Percentiles rank a stretch among this genome's conserved stretches.
phyloP scores from a whole-genome alignment of 306 rosid species.

The Aeschynomene evenia region DNA sequence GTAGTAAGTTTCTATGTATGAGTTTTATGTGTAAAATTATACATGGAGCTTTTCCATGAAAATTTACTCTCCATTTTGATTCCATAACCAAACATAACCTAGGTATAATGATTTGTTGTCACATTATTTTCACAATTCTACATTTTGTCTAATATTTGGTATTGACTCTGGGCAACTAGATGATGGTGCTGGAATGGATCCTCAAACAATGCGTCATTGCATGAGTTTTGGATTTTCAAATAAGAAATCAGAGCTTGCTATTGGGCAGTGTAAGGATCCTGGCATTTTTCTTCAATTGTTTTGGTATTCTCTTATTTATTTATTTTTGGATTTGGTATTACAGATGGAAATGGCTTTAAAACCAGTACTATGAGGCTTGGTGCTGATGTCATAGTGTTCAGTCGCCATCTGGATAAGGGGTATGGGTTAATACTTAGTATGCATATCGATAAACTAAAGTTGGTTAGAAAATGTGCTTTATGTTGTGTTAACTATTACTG shows the following conservation, averaged over 20 bases:
- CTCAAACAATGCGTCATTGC: constrained; percentile 78
- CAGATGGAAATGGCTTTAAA: constrained; percentile 99
- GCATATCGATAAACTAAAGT: background rate
- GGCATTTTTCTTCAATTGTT: constrained; percentile 28
- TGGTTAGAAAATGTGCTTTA: background rate
- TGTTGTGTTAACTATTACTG: background rate
- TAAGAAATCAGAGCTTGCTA: constrained; percentile 66
- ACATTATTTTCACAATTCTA: background rate
- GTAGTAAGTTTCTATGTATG: too few relatives aligned
- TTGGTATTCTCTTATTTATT: constrained; percentile 24
- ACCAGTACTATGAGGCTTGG: constrained; percentile 99
- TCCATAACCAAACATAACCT: too few relatives aligned
- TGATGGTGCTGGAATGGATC: constrained; percentile 94
- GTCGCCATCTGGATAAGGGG: constrained; percentile 63
- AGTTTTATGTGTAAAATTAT: too few relatives aligned
- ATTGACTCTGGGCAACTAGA: constrained; percentile 47
- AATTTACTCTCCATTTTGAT: too few relatives aligned
- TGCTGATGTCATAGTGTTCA: constrained; percentile 86
- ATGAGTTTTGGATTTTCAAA: constrained; percentile 97
- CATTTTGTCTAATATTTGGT: constrained; percentile 13
- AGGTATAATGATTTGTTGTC: background rate
- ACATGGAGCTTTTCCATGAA: too few relatives aligned
- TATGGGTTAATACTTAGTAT: constrained; percentile 38
- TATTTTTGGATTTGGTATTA: constrained; percentile 45
- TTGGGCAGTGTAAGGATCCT: constrained; percentile 78